Evolutionary conservation across 108 stramenopile species (phyloP).

Genomic region (Cylindrotheca closterium): DNA sequence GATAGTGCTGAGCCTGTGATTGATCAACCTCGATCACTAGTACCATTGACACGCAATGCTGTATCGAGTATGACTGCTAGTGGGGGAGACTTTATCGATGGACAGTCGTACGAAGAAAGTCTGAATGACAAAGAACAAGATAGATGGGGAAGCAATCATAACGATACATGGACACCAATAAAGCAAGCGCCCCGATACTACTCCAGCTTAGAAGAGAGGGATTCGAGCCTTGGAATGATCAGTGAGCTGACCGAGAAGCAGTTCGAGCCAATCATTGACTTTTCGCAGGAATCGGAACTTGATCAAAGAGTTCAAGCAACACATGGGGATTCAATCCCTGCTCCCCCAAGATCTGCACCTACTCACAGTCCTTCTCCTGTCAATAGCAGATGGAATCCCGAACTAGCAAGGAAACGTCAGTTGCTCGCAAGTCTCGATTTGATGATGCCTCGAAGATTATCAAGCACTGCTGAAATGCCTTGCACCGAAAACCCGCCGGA

Average conservation of each 20-base stretch:
- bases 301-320: too few species aligned
- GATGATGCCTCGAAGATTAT: too few species aligned
- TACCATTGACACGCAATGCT: neutral
- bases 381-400: too few species aligned
- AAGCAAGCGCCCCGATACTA: neutral
- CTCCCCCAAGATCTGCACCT: too few species aligned
- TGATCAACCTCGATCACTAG: too few species aligned
- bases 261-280: neutral
- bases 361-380: too few species aligned
- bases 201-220: neutral
- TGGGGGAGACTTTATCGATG: neutral
- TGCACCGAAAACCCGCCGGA: too few species aligned
- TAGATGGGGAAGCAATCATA: neutral
- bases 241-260: neutral
- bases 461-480: too few species aligned
- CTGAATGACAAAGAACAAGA: neutral
- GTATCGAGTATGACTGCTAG: neutral
- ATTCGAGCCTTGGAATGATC: neutral
- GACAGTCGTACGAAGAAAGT: neutral
- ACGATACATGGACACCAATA: neutral
- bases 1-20: neutral
- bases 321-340: too few species aligned
- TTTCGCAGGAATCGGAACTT: too few species aligned
- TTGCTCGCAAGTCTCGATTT: too few species aligned
- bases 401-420: too few species aligned